These are phyloP conservation scores for Leccinum subgranulosum DNA, from an alignment of 768 basidiomycete species.

Conservation along the genomic window DNA sequence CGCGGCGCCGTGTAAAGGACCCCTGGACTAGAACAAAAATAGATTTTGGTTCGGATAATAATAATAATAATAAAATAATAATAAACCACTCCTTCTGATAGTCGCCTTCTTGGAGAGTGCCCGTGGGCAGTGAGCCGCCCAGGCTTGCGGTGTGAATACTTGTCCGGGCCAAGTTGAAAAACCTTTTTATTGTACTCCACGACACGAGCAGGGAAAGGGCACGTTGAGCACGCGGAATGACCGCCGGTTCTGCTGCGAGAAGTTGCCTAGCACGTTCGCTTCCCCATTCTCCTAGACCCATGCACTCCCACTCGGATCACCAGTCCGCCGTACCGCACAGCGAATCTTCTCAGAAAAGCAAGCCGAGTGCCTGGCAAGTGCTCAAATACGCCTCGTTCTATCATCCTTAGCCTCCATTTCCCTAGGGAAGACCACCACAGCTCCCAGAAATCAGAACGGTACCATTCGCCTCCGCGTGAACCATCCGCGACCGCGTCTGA, in stretches of 20 bases:
- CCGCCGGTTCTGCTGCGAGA: background rate
- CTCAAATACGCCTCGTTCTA: slow-evolving; percentile 19
- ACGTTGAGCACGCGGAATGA: slow-evolving; percentile 17
- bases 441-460: slow-evolving; percentile 20
- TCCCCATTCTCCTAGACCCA: slow-evolving; percentile 18
- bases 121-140: background rate
- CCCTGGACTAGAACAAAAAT: slow-evolving; percentile 15
- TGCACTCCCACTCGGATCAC: slow-evolving; percentile 33
- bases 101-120: slow-evolving; percentile 7
- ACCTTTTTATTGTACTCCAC: slow-evolving; percentile 1
- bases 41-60: background rate
- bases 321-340: slow-evolving; percentile 26
- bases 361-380: slow-evolving; percentile 27
- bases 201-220: slow-evolving; percentile 1
- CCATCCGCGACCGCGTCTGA: slow-evolving; percentile 25
- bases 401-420: slow-evolving; percentile 16
- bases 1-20: slow-evolving; percentile 24
- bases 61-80: slow-evolving; percentile 11
- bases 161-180: background rate
- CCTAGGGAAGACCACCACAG: slow-evolving; percentile 29
- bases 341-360: slow-evolving; percentile 25
- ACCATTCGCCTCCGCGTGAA: slow-evolving; percentile 21
- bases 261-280: slow-evolving; percentile 17
- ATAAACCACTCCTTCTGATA: slow-evolving; percentile 8
- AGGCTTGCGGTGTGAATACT: slow-evolving; percentile 17